These are phyloP conservation scores for Collybia sordida DNA, from an alignment of 768 basidiomycete species.

Conservation along the genomic window DNA sequence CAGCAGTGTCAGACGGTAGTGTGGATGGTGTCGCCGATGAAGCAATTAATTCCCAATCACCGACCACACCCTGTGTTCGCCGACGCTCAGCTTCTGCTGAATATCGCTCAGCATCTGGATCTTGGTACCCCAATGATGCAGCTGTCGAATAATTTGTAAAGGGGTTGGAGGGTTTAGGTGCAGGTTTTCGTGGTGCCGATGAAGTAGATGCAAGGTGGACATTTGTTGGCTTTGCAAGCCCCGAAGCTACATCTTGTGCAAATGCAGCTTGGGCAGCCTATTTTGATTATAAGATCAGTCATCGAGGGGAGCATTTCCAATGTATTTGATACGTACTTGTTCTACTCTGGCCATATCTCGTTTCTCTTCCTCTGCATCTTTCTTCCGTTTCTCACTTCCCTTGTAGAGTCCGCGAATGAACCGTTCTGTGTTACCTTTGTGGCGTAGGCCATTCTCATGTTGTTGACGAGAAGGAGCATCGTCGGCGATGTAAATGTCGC, in stretches of 20 bases:
- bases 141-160: conserved; percentile 88
- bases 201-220: conserved; percentile 33
- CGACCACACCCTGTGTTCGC: conserved; percentile 66
- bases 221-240: conserved; percentile 44
- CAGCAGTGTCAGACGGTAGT: conserved; percentile 11
- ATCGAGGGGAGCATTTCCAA: not conserved
- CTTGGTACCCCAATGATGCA: conserved; percentile 74
- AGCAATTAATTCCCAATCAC: conserved; percentile 74
- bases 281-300: not conserved
- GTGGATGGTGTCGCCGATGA: conserved; percentile 21
- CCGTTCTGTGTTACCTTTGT: conserved; percentile 92
- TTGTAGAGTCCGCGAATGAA: conserved; percentile 94
- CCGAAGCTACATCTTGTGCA: conserved; percentile 74
- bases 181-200: conserved; percentile 37
- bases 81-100: conserved; percentile 60
- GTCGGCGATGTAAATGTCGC: conserved; percentile 95
- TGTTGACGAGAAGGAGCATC: conserved; percentile 89
- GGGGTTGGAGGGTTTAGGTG: conserved; percentile 58
- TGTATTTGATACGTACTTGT: conserved; percentile 44
- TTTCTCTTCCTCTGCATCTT: conserved; percentile 82
- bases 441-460: conserved; percentile 91
- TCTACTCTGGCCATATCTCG: conserved; percentile 87
- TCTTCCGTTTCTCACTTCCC: conserved; percentile 83
- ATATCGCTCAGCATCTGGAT: conserved; percentile 70
- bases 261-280: conserved; percentile 82